Percentiles rank a stretch among this genome's conserved stretches.
Conservation (phyloP, 1,284 basidiomycete genomes). For the Apiotrichum montevideense region DNA sequence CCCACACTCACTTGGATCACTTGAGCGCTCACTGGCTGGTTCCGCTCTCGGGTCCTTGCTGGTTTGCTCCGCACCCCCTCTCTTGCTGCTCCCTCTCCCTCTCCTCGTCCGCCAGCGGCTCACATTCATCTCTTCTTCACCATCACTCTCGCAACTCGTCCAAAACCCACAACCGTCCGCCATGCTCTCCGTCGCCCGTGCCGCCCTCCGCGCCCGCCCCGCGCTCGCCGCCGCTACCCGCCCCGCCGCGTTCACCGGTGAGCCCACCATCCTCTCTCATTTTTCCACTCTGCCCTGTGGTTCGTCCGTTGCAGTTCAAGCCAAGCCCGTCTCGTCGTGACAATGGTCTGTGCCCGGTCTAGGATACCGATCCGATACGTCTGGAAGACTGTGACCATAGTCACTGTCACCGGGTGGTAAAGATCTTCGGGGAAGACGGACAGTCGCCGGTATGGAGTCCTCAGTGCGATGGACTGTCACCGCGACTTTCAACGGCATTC, state of each 20-base stretch:
- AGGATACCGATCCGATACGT: too few species aligned
- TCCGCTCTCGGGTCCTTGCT: not conserved
- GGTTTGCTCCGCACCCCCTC: not conserved
- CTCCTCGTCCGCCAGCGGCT: not conserved
- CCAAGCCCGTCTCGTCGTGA: too few species aligned
- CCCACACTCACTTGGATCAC: too few species aligned
- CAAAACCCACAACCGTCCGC: not conserved
- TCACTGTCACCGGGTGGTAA: too few species aligned
- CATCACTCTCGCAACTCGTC: not conserved
- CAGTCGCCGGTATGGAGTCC: too few species aligned
- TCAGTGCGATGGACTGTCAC: too few species aligned
- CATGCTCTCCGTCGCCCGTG: slow-evolving; percentile 33
- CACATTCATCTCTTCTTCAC: slow-evolving; percentile 1
- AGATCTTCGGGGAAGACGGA: too few species aligned
- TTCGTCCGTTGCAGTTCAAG: too few species aligned
- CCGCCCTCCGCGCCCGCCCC: slow-evolving; percentile 32
- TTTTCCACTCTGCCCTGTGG: not conserved
- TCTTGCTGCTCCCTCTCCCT: slow-evolving; percentile 12
- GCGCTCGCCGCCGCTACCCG: slow-evolving; percentile 23
- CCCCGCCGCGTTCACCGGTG: slow-evolving; percentile 35
- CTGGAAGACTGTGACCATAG: too few species aligned
- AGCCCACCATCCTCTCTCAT: slow-evolving; percentile 4
- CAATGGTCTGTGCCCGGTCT: too few species aligned
- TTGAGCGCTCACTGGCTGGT: not conserved
- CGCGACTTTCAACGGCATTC: too few species aligned